phyloP scores from a whole-genome alignment of 2,329 filamentous ascomycete species.

The Beauveria medogensis region DNA sequence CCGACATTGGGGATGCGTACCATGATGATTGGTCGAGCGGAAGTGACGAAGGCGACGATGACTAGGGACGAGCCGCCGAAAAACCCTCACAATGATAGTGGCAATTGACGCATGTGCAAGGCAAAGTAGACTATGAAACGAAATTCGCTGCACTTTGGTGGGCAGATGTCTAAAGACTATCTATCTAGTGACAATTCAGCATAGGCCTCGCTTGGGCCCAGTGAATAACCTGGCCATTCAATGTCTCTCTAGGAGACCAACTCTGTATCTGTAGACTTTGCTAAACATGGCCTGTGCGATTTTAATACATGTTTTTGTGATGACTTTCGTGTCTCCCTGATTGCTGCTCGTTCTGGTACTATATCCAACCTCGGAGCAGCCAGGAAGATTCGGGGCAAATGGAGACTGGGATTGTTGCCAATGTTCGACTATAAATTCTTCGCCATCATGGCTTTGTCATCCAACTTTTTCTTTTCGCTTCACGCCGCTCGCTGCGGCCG shows the following conservation, averaged over 20 bases:
- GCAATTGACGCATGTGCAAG: background rate
- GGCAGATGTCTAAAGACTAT: constrained; percentile 6
- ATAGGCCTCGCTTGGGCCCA: background rate
- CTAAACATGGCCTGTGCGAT: background rate
- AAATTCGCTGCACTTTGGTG: constrained; percentile 8
- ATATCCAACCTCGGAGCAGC: background rate
- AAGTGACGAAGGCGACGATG: constrained; percentile 55
- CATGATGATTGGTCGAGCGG: constrained; percentile 80
- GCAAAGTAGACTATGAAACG: background rate
- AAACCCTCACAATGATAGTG: background rate
- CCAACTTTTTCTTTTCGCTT: background rate
- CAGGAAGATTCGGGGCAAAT: background rate
- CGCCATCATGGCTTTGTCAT: background rate
- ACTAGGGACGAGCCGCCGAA: background rate
- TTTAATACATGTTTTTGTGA: constrained; percentile 8
- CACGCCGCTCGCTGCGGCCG: constrained; percentile 3
- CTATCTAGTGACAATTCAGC: constrained; percentile 7
- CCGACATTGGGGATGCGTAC: constrained; percentile 80
- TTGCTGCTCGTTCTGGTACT: background rate
- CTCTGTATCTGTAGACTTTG: background rate
- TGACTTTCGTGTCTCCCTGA: background rate
- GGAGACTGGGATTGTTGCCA: background rate
- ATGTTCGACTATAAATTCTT: background rate
- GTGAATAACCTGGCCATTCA: background rate
- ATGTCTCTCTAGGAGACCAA: background rate